phyloP scores from a whole-genome alignment of 805 yeast species.

The Wickerhamiella bombiphila region DNA sequence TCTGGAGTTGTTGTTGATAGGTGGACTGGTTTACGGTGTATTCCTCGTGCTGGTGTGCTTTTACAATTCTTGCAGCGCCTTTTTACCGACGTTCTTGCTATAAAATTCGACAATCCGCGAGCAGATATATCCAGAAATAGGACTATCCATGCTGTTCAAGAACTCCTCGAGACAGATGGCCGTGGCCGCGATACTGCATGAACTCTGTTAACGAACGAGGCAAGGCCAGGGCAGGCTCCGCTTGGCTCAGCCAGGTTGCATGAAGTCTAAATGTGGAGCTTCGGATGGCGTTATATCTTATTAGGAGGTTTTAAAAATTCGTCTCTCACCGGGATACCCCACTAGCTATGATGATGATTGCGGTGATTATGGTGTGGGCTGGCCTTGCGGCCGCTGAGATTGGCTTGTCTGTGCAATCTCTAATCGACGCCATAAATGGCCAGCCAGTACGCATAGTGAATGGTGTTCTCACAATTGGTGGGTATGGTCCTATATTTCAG shows the following conservation, averaged over 20 bases:
- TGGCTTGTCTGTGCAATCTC: conserved; percentile 10
- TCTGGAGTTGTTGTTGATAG: conserved; percentile 64
- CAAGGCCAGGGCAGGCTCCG: neutral
- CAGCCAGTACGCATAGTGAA: conserved; percentile 11
- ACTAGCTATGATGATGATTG: no score
- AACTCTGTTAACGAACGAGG: neutral
- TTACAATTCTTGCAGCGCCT: conserved; percentile 53
- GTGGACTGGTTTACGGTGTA: conserved; percentile 84
- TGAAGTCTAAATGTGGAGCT: no score
- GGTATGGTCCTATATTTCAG: conserved; percentile 14
- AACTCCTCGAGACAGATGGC: conserved; percentile 23
- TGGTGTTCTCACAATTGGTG: conserved; percentile 8
- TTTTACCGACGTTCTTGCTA: conserved; percentile 53
- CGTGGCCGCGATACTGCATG: conserved; percentile 2
- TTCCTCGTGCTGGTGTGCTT: conserved; percentile 88
- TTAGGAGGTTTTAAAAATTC: no score
- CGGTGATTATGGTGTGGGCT: neutral
- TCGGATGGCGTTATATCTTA: no score
- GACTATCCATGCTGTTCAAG: conserved; percentile 21
- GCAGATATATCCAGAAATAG: conserved; percentile 19
- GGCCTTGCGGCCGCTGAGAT: conserved; percentile 8
- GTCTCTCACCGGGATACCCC: no score
- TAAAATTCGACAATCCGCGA: conserved; percentile 40
- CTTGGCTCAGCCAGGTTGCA: no score
- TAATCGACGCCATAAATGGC: conserved; percentile 7